Base-by-base conservation (phyloP, 768 basidiomycete species). In the Panellus pusillus region DNA sequence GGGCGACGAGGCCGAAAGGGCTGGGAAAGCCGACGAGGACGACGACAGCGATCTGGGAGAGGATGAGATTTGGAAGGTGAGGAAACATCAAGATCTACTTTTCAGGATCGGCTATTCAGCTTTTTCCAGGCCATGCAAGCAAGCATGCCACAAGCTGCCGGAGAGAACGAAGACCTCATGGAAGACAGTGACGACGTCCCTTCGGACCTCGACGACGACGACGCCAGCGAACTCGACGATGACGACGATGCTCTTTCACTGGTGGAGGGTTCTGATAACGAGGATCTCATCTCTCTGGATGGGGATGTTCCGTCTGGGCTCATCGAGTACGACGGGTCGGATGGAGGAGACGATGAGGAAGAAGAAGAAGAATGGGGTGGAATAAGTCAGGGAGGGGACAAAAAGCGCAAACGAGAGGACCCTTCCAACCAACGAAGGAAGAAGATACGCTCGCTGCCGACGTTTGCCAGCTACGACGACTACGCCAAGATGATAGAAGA, bases 11-110 rank as follows among this genome's bases (percentile, higher is more conserved):
- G 66, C 58, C 9, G 53, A 50, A n/a, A 66, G 66, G 15, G 68
- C 61, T n/a, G 67, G 62, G 8, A 71, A 65, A 1, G 70, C 61
- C 9, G 70, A 70, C 7, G 58, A 60, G 24, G 76, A 71, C 17
- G 70, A 68, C n/a, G 71, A 69, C 38, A 82, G 76, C 49, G 81
- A 79, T 41, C 59, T 67, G 1, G 81, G 81, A 12, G 89, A 91
- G 63, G 84, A 72, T 15, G 90, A 89, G 62, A 81, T 96, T 15
- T 98, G 94, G 94, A 93, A 89, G 86, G 94, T 93, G 60, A 54
- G 73, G 58, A 4, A 15, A 19, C 5, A 7, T 29, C 36, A 9
- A 17, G 52, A 12, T 52, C 28, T 19, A 18, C 15, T 43, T 11
- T 17, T 20, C 2, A 24, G 24, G 24, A 24, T 36, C 12, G 9